Base-by-base conservation (phyloP, 495 filamentous ascomycete genomes). In the Parachaetomium inaequale region DNA sequence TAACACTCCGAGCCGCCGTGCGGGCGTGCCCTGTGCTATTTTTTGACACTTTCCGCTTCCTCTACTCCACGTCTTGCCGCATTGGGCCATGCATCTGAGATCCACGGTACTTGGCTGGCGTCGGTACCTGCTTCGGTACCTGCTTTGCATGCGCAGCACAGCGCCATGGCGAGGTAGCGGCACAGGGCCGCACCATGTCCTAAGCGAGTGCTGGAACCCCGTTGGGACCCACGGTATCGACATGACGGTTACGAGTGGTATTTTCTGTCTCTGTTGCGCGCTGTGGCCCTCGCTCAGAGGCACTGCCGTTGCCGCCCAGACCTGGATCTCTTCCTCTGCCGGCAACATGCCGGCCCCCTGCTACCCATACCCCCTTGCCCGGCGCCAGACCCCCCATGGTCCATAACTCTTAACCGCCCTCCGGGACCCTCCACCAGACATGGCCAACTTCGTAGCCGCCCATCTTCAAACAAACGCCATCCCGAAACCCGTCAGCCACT, bases 381-480 rank as follows among this genome's bases (percentile, higher is more conserved):
- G 17, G 40, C 53, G 21, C 47, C 61, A 59, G 43, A 51, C 45
- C 63, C 36, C 61, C 55, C 46, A 55, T 31, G 45, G 51, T 32
- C 63, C 57, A 38, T 65, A 67, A 59, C 64, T 55, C 53, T 71
- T 79, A 78, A 66, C 77, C 77, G 75, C 76, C 76, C 71, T 76
- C 70, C 69, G 61, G 67, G 61, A 59, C 65, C 61, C 63, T 65
- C 67, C 67, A 67, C 64, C 58, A 49, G 34, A 59, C 47, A 32
- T 59, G 65, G 69, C 59, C 72, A 17, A 31, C 51, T 71, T 69
- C 59, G 71, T 81, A 81, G 73, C 78, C 78, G 78, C 78, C 78
- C 74, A 64, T 63, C 74, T 76, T 70, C 75, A 79, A 71, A 81
- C 73, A 79, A 67, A 78, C 78, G 78, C 78, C 76, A 75, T 79